These are phyloP conservation scores for Penicillium taxi DNA, from an alignment of 495 filamentous ascomycete species.

Conservation along the genomic window DNA sequence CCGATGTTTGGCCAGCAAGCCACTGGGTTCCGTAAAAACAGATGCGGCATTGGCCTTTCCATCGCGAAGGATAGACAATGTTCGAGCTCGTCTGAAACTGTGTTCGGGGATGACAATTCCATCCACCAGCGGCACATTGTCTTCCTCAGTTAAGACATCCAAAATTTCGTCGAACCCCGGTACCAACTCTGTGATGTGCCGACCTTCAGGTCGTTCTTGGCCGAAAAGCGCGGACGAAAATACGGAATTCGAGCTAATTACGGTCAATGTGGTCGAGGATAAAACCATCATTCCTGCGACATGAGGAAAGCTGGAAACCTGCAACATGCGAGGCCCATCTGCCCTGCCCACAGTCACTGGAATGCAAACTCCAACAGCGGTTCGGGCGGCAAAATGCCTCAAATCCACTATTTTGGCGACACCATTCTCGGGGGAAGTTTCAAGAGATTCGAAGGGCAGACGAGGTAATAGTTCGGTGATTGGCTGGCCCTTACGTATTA, in stretches of 20 bases:
- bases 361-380: constrained; percentile 62
- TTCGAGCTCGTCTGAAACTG: constrained; percentile 83
- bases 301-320: constrained; percentile 88
- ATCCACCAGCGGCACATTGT: constrained; percentile 71
- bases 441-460: constrained; percentile 65
- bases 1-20: constrained; percentile 75
- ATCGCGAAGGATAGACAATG: constrained; percentile 72
- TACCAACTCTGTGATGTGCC: constrained; percentile 69
- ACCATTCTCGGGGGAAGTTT: constrained; percentile 55
- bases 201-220: constrained; percentile 70
- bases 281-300: constrained; percentile 95
- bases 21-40: constrained; percentile 70
- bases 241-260: constrained; percentile 89
- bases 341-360: constrained; percentile 68
- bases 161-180: constrained; percentile 82
- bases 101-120: constrained; percentile 97
- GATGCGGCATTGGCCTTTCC: constrained; percentile 63
- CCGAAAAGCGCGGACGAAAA: constrained; percentile 91
- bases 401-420: constrained; percentile 58
- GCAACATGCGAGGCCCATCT: constrained; percentile 55
- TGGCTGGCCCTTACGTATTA: constrained; percentile 56
- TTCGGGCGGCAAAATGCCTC: constrained; percentile 75
- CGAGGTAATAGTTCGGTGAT: constrained; percentile 70
- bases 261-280: constrained; percentile 61
- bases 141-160: constrained; percentile 73